Evolutionary conservation across 2,329 filamentous ascomycete genomes (phyloP).

Genomic region (Colletotrichum sp.): DNA sequence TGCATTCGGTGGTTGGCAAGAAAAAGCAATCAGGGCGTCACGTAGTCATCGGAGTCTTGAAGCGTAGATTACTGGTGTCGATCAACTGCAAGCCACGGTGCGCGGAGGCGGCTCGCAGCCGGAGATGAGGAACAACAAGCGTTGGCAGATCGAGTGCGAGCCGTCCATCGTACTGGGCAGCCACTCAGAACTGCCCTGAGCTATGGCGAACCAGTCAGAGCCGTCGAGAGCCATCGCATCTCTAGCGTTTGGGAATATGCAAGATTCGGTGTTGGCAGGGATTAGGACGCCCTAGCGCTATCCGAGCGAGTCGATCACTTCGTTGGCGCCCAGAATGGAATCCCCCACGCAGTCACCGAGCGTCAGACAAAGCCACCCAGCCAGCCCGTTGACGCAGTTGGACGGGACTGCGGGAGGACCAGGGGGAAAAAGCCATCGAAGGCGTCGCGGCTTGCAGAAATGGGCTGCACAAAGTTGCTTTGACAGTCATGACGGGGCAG

Average conservation of each 20-base stretch:
- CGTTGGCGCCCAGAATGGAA: constrained; percentile 16
- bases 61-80: not conserved
- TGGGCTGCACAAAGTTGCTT: constrained; percentile 4
- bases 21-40: not conserved
- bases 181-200: constrained; percentile 8
- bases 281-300: constrained; percentile 13
- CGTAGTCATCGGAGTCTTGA: not conserved
- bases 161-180: not conserved
- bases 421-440: not conserved
- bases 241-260: constrained; percentile 22
- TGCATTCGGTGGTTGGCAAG: not conserved
- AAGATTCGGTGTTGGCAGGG: constrained; percentile 21
- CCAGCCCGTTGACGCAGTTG: not conserved
- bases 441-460: not conserved
- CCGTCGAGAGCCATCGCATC: constrained; percentile 14
- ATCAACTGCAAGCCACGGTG: constrained; percentile 18
- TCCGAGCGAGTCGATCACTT: constrained; percentile 17
- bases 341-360: constrained; percentile 16
- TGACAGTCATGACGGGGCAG: constrained; percentile 13
- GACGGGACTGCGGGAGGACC: not conserved
- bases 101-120: not conserved
- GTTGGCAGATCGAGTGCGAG: not conserved
- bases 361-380: constrained; percentile 4
- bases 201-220: constrained; percentile 10
- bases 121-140: constrained; percentile 1